phyloP scores from a whole-genome alignment of 441 rosid species.

The Erodium moschatum region DNA sequence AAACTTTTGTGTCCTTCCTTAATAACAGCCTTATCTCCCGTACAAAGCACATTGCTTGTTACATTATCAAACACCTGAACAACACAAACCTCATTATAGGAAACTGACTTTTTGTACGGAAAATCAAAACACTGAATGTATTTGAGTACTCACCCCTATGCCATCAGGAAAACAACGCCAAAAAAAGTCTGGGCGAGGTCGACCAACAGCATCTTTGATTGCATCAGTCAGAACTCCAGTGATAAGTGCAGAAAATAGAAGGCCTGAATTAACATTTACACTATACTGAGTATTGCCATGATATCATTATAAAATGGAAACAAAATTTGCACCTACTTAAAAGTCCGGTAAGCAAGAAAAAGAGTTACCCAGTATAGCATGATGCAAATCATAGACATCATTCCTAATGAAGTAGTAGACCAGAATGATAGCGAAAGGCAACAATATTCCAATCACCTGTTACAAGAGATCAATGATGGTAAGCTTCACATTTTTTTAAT shows the following conservation, averaged over 20 bases:
- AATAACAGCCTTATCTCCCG: slow-evolving; percentile 48
- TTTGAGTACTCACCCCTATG: slow-evolving; percentile 45
- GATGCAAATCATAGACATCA: slow-evolving; percentile 85
- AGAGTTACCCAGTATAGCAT: slow-evolving; percentile 52
- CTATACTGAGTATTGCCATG: neutral
- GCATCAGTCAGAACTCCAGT: slow-evolving; percentile 73
- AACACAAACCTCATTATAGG: slow-evolving; percentile 54
- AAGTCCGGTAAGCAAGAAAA: neutral
- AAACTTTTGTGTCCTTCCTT: slow-evolving; percentile 90
- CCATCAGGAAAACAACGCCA: slow-evolving; percentile 98
- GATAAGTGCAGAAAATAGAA: slow-evolving; percentile 54
- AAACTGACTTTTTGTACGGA: no score
- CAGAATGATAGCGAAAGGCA: slow-evolving; percentile 58
- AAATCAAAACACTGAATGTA: neutral
- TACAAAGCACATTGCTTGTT: slow-evolving; percentile 52
- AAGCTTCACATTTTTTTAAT: neutral
- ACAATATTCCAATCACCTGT: slow-evolving; percentile 50
- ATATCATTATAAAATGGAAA: neutral
- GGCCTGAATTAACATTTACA: slow-evolving; percentile 36
- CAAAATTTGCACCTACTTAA: neutral
- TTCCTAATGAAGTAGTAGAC: slow-evolving; percentile 48
- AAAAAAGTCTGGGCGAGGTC: slow-evolving; percentile 95
- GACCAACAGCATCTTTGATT: slow-evolving; percentile 71
- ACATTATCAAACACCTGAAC: slow-evolving; percentile 23
- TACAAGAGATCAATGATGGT: slow-evolving; percentile 4